Percentiles rank a stretch among this genome's conserved stretches.
Evolutionary conservation across 176 grass and related monocot genomes (phyloP).

Genomic region (Zoysia japonica): DNA sequence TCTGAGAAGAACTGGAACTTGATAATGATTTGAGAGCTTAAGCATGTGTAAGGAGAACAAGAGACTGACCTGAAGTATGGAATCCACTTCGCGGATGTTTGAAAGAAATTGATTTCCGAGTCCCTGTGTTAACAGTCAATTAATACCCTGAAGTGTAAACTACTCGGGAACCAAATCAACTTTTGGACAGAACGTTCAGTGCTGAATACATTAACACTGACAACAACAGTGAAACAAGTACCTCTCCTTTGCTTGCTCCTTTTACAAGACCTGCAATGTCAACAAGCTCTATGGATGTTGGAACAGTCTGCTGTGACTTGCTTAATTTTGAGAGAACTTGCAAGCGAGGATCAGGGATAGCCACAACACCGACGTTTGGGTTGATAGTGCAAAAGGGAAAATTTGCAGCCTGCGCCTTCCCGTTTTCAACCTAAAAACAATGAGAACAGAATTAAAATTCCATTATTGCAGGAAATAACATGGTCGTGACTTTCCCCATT

Average conservation of each 20-base stretch:
- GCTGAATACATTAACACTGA: neutral
- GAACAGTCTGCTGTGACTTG: slow-evolving; percentile 75
- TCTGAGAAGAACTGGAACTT: slow-evolving; percentile 16
- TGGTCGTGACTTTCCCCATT: neutral
- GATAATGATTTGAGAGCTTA: slow-evolving; percentile 22
- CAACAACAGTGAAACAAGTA: slow-evolving; percentile 22
- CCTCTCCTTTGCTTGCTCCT: slow-evolving; percentile 99
- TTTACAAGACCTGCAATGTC: slow-evolving; percentile 97
- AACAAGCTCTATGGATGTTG: slow-evolving; percentile 91
- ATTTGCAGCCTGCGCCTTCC: slow-evolving; percentile 94
- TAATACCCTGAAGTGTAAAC: slow-evolving; percentile 6
- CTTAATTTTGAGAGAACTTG: slow-evolving; percentile 75
- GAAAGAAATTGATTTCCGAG: slow-evolving; percentile 98
- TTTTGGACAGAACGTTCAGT: neutral
- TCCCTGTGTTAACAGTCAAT: slow-evolving; percentile 56
- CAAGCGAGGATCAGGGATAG: slow-evolving; percentile 77
- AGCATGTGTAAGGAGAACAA: slow-evolving; percentile 4
- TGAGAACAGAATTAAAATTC: neutral
- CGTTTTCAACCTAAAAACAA: slow-evolving; percentile 80
- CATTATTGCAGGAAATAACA: neutral
- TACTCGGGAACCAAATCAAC: neutral
- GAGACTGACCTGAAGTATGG: slow-evolving; percentile 82
- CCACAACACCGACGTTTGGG: slow-evolving; percentile 83
- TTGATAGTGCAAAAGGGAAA: slow-evolving; percentile 98
- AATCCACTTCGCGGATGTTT: slow-evolving; percentile 99